These are phyloP conservation scores for Blastocystis sp. DNA, from an alignment of 352 stramenopile species.

Conservation along the genomic window DNA sequence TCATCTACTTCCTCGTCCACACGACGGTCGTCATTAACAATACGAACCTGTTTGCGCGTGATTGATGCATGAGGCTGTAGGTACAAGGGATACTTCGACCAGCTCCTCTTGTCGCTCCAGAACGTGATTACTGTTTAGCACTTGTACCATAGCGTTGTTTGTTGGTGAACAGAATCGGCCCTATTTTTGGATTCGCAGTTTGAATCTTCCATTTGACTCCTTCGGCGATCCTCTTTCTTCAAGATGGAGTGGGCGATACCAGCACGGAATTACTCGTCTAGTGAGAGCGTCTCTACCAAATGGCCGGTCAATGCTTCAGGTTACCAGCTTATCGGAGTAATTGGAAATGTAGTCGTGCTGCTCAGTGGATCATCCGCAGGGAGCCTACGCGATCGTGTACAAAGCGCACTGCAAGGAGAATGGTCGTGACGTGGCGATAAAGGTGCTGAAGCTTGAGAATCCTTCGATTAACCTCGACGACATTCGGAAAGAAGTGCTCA, in stretches of 20 bases:
- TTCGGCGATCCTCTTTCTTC: no score
- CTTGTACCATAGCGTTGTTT: conserved; percentile 1
- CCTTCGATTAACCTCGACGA: conserved; percentile 20
- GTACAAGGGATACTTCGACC: conserved; percentile 15
- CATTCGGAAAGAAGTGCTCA: conserved; percentile 15
- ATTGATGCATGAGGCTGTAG: neutral
- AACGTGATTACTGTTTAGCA: conserved; percentile 55
- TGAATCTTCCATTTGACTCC: no score
- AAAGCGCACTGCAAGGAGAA: conserved; percentile 48
- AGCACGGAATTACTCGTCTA: no score
- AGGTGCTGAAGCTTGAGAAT: conserved; percentile 48
- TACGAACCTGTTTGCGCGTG: neutral
- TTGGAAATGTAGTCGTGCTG: conserved; percentile 5
- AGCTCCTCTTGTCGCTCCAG: conserved; percentile 35
- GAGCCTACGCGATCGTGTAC: conserved; percentile 35
- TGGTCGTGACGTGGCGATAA: neutral
- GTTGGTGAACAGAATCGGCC: no score
- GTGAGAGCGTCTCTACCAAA: neutral
- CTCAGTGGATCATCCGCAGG: neutral
- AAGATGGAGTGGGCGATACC: no score
- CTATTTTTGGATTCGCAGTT: no score
- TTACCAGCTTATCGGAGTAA: conserved; percentile 29
- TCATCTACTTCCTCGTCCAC: neutral
- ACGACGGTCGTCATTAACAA: neutral
- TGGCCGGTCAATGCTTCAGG: conserved; percentile 19